Evolutionary conservation across 805 yeast genomes (phyloP), one percentile per base, ranked within the genome.

Genomic region (Ogataea angusta): DNA sequence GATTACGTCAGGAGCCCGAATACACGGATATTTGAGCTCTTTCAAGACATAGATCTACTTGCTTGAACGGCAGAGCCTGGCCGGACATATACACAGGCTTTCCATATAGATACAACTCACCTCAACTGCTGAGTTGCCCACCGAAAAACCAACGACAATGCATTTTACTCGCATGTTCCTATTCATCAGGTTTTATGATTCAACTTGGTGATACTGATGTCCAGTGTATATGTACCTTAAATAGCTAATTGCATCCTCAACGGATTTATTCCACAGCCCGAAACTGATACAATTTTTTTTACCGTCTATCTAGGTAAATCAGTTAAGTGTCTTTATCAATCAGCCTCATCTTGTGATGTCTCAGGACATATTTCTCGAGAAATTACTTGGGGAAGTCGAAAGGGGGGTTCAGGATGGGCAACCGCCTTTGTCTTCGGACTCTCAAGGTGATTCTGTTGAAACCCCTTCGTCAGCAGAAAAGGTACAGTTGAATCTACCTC

Each of bases 1-100:
- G 89, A 90, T 57, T 91, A 60, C 47, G 69, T 77, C 32, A 45
- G 43, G 27, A 36, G 66, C 45, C 75, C 77, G 38, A 73, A 78
- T 48, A 71, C 73, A 33, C 72, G 75, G 45, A 80, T 84, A 48
- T 82, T 80, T 60, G 52, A 63, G 9, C 63, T 82, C 44, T 73
- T 84, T 49, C 61, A 70, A 29, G 69, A 59, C 16, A 15, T 48
- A 10, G 26, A 38, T 21, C 32, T 40, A 19, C 18, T 38, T 10
- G 36, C 33, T 21, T 38, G 26, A 15, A 15, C 30, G 18, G 23
- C 16, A 21, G 10, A 21, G 35, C 35, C 35, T 32, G 31, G 40
- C 34, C 40, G 30, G 18, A 27, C 42, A 32, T 38, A 32, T 38
- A 38, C 42, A 38, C 42, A 38, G 36, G 42, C 42, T 30, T 38